Percentiles rank a stretch among this genome's conserved stretches.
phyloP scores from a whole-genome alignment of 306 rosid genomes.

The Elaeagnus macrophylla region DNA sequence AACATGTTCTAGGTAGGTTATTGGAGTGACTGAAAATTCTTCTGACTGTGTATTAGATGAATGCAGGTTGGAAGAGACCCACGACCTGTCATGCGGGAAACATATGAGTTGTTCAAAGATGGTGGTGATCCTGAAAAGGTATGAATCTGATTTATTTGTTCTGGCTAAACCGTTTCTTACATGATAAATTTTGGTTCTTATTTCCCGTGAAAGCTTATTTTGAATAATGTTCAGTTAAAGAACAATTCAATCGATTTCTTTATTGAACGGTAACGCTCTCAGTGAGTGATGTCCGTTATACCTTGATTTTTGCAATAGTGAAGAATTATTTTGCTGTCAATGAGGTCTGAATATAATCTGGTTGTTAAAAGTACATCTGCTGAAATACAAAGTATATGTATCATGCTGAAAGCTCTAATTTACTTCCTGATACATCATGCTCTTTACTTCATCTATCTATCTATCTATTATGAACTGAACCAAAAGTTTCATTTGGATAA shows the following conservation, averaged over 20 bases:
- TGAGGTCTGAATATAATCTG: too few relatives aligned
- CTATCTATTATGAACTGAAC: neutral
- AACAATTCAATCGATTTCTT: too few relatives aligned
- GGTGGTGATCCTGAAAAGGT: slow-evolving; percentile 90
- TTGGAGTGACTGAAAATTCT: neutral
- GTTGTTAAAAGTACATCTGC: too few relatives aligned
- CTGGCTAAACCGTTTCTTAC: slow-evolving; percentile 3
- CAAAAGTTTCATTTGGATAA: slow-evolving; percentile 22
- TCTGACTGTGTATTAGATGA: slow-evolving; percentile 14
- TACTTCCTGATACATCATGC: too few relatives aligned
- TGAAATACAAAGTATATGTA: too few relatives aligned
- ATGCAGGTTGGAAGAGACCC: slow-evolving; percentile 76
- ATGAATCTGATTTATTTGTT: slow-evolving; percentile 7
- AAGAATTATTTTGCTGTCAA: too few relatives aligned
- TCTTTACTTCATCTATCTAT: too few relatives aligned
- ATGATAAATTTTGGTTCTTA: neutral
- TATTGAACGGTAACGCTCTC: too few relatives aligned
- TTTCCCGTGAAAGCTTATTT: too few relatives aligned
- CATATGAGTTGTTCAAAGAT: slow-evolving; percentile 71
- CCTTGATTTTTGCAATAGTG: too few relatives aligned
- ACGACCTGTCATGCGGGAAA: slow-evolving; percentile 73
- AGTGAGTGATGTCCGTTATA: too few relatives aligned
- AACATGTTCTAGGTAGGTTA: neutral
- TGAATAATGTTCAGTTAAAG: too few relatives aligned
- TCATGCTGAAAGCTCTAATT: neutral